Evolutionary conservation across 352 stramenopile species (phyloP).

Genomic region (Pilasporangium apinafurcum): DNA sequence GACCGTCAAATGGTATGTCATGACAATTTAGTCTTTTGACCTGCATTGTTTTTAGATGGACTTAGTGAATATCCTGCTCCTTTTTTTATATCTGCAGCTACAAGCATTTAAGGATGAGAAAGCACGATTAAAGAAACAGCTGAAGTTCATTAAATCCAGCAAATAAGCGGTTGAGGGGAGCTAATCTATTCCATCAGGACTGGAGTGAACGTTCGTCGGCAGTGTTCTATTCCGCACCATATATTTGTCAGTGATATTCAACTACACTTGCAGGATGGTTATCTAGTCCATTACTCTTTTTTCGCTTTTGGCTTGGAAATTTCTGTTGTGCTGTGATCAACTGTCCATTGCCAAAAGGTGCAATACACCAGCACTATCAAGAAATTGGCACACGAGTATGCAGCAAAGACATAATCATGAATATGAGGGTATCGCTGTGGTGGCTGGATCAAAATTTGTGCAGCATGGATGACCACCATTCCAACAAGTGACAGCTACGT

Average conservation of each 20-base stretch:
- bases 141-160: conserved; percentile 65
- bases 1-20: conserved; percentile 72
- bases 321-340: conserved; percentile 5
- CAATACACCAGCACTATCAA: conserved; percentile 63
- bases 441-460: conserved; percentile 33
- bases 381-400: conserved; percentile 78
- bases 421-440: conserved; percentile 70
- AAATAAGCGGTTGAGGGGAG: conserved; percentile 46
- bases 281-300: conserved; percentile 23
- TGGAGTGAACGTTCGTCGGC: neutral
- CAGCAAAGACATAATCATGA: conserved; percentile 81
- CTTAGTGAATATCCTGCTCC: neutral
- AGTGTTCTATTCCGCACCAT: neutral
- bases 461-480: conserved; percentile 43
- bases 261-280: neutral
- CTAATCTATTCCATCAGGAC: too few species aligned
- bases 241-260: neutral
- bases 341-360: conserved; percentile 83
- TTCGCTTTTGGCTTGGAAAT: conserved; percentile 18
- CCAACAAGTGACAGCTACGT: conserved; percentile 50
- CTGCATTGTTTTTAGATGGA: too few species aligned
- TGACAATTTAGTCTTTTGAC: too few species aligned
- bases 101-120: conserved; percentile 87
- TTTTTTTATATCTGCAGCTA: conserved; percentile 20
- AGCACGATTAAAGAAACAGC: conserved; percentile 75